Percentiles rank a stretch among this genome's conserved stretches.
Conservation (phyloP, 2,329 filamentous ascomycete genomes). For the Tolypocladium guangdongense region DNA sequence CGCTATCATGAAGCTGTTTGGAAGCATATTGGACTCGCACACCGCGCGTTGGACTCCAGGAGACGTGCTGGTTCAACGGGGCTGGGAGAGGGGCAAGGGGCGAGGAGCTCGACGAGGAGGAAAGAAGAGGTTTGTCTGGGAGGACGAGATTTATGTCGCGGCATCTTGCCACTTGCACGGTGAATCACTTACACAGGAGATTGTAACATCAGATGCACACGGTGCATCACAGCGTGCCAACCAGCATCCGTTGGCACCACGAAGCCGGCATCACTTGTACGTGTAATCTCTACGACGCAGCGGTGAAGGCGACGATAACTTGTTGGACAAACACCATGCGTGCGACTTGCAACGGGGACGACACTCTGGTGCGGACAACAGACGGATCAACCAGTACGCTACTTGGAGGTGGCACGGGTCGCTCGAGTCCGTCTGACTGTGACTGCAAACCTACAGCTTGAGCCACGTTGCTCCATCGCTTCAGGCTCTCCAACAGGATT, state of each 20-base stretch:
- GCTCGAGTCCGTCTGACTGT: not conserved
- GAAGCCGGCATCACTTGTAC: not conserved
- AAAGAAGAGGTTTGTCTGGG: not conserved
- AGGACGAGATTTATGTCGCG: not conserved
- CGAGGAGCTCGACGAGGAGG: not conserved
- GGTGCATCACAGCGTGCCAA: not conserved
- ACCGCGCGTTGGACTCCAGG: not conserved
- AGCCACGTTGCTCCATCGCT: not conserved
- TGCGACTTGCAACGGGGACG: not conserved
- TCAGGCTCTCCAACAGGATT: not conserved
- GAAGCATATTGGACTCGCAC: not conserved
- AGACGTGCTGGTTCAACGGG: not conserved
- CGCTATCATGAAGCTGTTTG: not conserved
- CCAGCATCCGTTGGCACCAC: not conserved
- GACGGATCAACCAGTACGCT: not conserved
- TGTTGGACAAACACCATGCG: not conserved
- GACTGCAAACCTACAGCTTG: not conserved
- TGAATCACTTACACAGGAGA: not conserved
- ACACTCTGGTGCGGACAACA: not conserved
- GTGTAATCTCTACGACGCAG: not conserved
- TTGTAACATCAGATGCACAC: not conserved
- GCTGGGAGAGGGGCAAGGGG: not conserved
- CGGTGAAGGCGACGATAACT: not conserved
- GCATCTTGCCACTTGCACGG: not conserved
- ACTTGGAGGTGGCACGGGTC: not conserved